Base-by-base conservation (phyloP, 306 rosid species). In the Pyrus communis region DNA sequence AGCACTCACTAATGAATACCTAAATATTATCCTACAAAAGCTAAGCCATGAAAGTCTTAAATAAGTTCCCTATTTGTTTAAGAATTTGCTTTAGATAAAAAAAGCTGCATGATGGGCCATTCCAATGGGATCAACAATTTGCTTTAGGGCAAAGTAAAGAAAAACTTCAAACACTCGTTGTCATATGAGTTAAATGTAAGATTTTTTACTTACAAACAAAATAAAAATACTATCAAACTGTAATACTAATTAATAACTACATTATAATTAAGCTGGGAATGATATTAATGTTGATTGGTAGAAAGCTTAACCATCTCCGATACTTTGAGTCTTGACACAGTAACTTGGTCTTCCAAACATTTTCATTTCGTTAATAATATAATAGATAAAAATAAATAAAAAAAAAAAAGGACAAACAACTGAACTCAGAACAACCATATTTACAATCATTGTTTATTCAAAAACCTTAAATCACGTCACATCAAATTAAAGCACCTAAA, bases 181-280 rank as follows among this genome's bases (percentile, higher is more conserved):
- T 49, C 3, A 49, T 49, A 19, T 5, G 3, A 49, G 3, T 49
- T 0, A 7, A 49, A 15, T 49, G 0, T 15, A 0, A 49, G 0
- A 15, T 2, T 0, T 49, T 1, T 15, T 49, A 49, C 0, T 15
- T 49, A 49, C 0, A 49, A 49, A 2, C 17, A 2, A 49, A 49
- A 49, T 4, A 49, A 0, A 0, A 49, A 49, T 49, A 2, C 0
- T 2, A 49, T 0, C 1, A 49, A 0, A 15, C 1, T 49, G 1
- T 15, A 49, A 0, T 0, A 49, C 21, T 15, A 49, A 1, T 49
- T 49, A 1, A 7, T 49, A 42, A 15, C 21, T 49, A 49, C 0
- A 15, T 15, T 49, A 17, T 49, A 49, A 1, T 49, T 17, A 49
- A 49, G 9, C 17, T 15, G 9, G 0, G 0, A 49, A 15, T 7